Base-by-base conservation (phyloP, 805 yeast genomes). In the Zygosaccharomyces bailii region DNA sequence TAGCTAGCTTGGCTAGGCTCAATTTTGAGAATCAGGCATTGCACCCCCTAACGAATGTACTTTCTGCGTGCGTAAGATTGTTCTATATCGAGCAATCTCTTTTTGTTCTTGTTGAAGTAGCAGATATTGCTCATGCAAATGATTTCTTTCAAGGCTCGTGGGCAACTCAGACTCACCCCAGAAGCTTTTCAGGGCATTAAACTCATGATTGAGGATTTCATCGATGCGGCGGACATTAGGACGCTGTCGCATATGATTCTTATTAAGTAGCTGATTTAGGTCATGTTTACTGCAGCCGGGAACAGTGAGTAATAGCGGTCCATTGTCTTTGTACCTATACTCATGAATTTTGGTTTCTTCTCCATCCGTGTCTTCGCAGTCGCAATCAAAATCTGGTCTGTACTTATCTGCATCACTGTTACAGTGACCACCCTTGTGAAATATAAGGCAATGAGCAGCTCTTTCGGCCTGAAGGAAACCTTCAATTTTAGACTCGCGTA, bases 371-470 rank as follows among this genome's bases (percentile, higher is more conserved):
- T 55, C 61, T 14, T 54, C 57, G 38, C 67, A 61, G 34, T 52
- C 47, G 6, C 51, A 17, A 5, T 53, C 39, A 5, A 57, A 35
- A 42, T 63, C 66, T 4, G 67, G 66, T 42, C 65, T 46, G 42
- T 45, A 61, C 9, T 38, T 43, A 10, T 37, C 40, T 4, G 43
- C 33, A 16, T 23, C 19, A 14, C 42, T 45, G 6, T 31, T 34
- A 5, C 19, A 9, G 34, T 58, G 61, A 6, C 37, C 47, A 25
- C 46, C 37, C 24, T 48, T 51, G 41, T 63, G 66, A 45, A 61
- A 63, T 13, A 61, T 45, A 7, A 55, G 38, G 34, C 63, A 58
- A 45, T 63, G 67, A 19, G 58, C 57, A 14, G 66, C 62, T 30
- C 54, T 49, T 38, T 63, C 67, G 6, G 63, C 46, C 16, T 38